Evolutionary conservation across 164 flowering plant genomes (phyloP), one percentile per base, ranked within the genome.

Genomic region (Litsea cubeba): DNA sequence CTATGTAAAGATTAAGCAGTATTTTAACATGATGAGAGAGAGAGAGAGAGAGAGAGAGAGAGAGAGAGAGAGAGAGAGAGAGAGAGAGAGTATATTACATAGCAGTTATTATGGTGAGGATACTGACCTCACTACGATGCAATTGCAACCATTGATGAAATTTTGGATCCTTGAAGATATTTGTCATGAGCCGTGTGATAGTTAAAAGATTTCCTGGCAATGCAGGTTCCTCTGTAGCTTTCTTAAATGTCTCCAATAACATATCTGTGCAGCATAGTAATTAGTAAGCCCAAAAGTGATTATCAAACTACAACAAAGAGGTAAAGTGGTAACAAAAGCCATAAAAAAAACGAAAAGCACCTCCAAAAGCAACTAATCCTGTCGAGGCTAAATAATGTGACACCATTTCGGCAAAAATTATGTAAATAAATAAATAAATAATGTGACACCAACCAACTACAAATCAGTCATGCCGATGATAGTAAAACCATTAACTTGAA

Each of bases 161-260:
- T 74, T 62, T 71, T 25, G 89, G 79, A 79, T 82, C 82, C 82
- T 88, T 95, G 75, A 95, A 95, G 69, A 95, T 89, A 86, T 95
- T 95, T 70, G 85, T 75, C 70, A 95, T 78, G 67, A 84, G 84
- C 65, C 99, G 97, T 25, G 85, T 79, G 72, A 86, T 77, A 50
- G 99, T 95, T 70, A 93, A 80, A 74, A 91, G 81, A 81, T 92
- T 95, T 76, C 92, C 89, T 49, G 91, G 85, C 73, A 85, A 74
- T 64, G 85, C 78, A 74, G 96, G 89, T 74, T 74, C 79, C 18
- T 72, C 10, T 1, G 94, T 83, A 54, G 86, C 94, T 82, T 81
- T 93, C 82, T 73, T 83, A 60, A 95, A 81, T 75, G 84, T 78
- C 80, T 87, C 94, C 87, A 89, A 68, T 30, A 93, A 75, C n/a